Percentiles rank a stretch among this genome's conserved stretches.
Conservation (phyloP, 2,329 filamentous ascomycete genomes). For the Taxawa tesnikishii region DNA sequence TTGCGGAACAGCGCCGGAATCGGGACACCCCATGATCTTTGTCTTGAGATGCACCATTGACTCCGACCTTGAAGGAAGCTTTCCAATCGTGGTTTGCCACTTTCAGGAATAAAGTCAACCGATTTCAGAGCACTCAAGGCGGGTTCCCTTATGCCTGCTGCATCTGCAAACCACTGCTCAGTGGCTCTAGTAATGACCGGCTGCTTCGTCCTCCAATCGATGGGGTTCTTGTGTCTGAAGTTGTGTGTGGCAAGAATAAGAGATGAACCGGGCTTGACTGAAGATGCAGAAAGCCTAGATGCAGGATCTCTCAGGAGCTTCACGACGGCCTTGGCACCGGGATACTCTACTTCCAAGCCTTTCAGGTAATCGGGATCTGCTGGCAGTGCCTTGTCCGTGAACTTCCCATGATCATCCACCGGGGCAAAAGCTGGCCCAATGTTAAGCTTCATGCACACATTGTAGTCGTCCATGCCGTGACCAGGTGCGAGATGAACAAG, state of each 20-base stretch:
- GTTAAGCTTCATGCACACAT: conserved; percentile 57
- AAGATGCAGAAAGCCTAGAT: conserved; percentile 17
- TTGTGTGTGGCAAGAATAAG: conserved; percentile 57
- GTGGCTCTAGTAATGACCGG: conserved; percentile 87
- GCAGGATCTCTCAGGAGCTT: conserved; percentile 44
- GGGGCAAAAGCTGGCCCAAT: conserved; percentile 65
- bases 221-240: conserved; percentile 87
- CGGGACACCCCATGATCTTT: conserved; percentile 91
- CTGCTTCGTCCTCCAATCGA: conserved; percentile 93
- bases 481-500: conserved; percentile 92
- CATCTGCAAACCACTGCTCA: conserved; percentile 95
- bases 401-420: conserved; percentile 68
- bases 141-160: conserved; percentile 64
- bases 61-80: conserved; percentile 79
- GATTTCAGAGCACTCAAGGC: conserved; percentile 57
- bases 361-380: conserved; percentile 53
- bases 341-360: conserved; percentile 59
- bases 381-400: conserved; percentile 69
- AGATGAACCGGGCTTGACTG: conserved; percentile 3
- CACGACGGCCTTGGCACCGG: conserved; percentile 58
- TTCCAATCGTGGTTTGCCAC: conserved; percentile 61
- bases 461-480: conserved; percentile 94
- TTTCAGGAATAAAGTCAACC: conserved; percentile 68
- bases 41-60: conserved; percentile 97
- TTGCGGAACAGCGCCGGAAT: conserved; percentile 79